phyloP scores from a whole-genome alignment of 2,329 filamentous ascomycete species.

The Juglanconis juglandina region DNA sequence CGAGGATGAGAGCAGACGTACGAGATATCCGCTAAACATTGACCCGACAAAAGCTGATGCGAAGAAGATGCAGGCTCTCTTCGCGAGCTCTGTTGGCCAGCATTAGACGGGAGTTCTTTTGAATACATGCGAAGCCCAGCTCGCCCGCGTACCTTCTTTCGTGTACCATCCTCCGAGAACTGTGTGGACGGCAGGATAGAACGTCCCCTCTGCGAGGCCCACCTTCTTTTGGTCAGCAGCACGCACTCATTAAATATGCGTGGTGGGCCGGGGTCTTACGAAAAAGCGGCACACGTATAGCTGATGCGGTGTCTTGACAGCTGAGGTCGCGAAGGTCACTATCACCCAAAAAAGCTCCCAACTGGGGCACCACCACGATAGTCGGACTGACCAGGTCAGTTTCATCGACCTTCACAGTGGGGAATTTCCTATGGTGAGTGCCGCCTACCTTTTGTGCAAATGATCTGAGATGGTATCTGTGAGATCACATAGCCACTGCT shows the following conservation, averaged over 20 bases:
- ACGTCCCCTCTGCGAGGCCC: conserved; percentile 17
- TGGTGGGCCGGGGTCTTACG: background rate
- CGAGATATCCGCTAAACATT: conserved; percentile 18
- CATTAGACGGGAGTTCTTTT: background rate
- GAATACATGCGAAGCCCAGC: background rate
- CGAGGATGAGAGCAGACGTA: background rate
- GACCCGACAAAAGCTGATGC: conserved; percentile 16
- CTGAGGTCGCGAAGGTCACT: conserved; percentile 17
- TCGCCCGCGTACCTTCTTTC: conserved; percentile 6
- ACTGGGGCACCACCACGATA: conserved; percentile 19
- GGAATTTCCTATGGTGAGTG: background rate
- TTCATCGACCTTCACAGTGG: background rate
- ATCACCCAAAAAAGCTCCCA: conserved; percentile 20
- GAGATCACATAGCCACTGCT: conserved; percentile 18
- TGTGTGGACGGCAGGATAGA: conserved; percentile 19
- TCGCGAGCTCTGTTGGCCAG: conserved; percentile 6
- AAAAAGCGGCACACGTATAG: conserved; percentile 18
- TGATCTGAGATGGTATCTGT: conserved; percentile 19
- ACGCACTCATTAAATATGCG: background rate
- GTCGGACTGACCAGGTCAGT: conserved; percentile 8
- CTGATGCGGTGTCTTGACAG: conserved; percentile 17
- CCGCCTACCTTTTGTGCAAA: conserved; percentile 17
- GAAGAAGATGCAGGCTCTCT: conserved; percentile 19
- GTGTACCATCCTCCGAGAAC: conserved; percentile 19
- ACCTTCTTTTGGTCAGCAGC: conserved; percentile 6